These are phyloP conservation scores for Lindgomyces ingoldianus DNA, from an alignment of 495 filamentous ascomycete species.

Conservation along the genomic window DNA sequence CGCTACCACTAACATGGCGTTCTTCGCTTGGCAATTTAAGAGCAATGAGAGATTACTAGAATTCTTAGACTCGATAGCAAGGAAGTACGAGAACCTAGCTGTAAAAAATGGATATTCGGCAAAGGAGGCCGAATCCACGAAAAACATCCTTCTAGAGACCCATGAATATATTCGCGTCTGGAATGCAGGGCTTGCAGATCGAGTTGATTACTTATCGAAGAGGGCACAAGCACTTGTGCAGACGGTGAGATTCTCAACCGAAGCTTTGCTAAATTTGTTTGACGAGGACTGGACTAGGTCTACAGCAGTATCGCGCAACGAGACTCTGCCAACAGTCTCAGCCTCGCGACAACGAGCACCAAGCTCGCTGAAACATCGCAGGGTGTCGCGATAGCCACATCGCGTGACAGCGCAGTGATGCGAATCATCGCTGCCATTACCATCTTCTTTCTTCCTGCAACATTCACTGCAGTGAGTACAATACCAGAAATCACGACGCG, in stretches of 20 bases:
- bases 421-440: constrained; percentile 24
- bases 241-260: background rate
- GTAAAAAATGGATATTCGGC: background rate
- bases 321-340: constrained; percentile 17
- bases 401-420: constrained; percentile 22
- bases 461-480: constrained; percentile 16
- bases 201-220: constrained; percentile 9
- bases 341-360: constrained; percentile 10
- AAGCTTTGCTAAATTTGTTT: background rate
- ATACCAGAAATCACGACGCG: background rate
- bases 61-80: constrained; percentile 13
- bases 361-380: constrained; percentile 14
- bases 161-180: constrained; percentile 11
- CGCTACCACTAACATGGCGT: constrained; percentile 1
- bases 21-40: background rate
- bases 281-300: no score
- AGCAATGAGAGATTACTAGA: background rate
- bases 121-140: background rate
- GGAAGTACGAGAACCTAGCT: background rate
- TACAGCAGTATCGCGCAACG: constrained; percentile 25
- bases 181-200: constrained; percentile 7
- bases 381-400: constrained; percentile 2
- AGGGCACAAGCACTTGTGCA: constrained; percentile 17
- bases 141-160: background rate
- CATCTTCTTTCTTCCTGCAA: constrained; percentile 17